Evolutionary conservation across 441 rosid species (phyloP).

Genomic region (Jatropha podagrica): DNA sequence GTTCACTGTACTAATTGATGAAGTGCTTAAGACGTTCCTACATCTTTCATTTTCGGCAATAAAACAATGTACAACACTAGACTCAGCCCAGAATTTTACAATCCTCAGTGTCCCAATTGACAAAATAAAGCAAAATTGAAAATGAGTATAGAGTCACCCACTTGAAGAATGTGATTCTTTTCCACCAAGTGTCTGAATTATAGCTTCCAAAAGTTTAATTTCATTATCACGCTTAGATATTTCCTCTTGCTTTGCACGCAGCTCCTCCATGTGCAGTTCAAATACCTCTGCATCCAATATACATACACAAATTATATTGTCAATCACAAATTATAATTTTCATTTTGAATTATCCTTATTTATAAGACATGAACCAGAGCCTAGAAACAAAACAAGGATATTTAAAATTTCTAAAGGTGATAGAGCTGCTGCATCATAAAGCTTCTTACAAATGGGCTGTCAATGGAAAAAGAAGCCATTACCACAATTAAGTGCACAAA

Average conservation of each 20-base stretch:
- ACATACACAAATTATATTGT: not conserved
- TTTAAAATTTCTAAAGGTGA: too few species aligned
- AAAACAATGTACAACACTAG: not conserved
- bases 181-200: conserved; percentile 89
- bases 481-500: too few species aligned
- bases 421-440: too few species aligned
- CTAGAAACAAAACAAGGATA: not conserved
- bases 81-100: not conserved
- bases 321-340: not conserved
- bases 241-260: conserved; percentile 84
- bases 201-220: conserved; percentile 90
- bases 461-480: too few species aligned
- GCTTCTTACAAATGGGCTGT: too few species aligned
- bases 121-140: not conserved
- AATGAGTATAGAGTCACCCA: conserved; percentile 9
- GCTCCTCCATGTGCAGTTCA: conserved; percentile 86
- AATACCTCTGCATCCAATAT: conserved; percentile 68
- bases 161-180: conserved; percentile 40
- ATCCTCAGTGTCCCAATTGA: not conserved
- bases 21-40: not conserved
- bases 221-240: conserved; percentile 75
- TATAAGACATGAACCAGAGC: not conserved
- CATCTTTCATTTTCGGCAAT: conserved; percentile 5
- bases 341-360: not conserved
- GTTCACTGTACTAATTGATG: not conserved